A percentile compares a stretch with the other conserved stretches of the same genome.
Evolutionary conservation across 2,329 filamentous ascomycete genomes (phyloP).

Genomic region (Westerdykella ornata): DNA sequence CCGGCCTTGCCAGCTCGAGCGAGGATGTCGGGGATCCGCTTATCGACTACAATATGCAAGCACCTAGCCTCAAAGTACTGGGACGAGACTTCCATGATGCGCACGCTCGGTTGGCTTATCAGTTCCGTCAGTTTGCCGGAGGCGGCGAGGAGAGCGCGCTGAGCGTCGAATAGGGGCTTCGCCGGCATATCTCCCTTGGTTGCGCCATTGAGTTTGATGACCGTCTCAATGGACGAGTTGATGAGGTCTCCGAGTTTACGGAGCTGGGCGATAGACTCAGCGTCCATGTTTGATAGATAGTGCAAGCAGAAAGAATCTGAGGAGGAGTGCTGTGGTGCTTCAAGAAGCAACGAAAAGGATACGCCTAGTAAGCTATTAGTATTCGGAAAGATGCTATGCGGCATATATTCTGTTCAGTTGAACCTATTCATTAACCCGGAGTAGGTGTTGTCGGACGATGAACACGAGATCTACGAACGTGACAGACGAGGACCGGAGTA

Average conservation of each 20-base stretch:
- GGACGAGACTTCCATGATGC: constrained; percentile 30
- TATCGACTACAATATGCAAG: constrained; percentile 31
- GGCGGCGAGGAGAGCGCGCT: constrained; percentile 27
- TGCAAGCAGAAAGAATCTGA: too few relatives aligned
- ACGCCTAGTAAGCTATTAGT: too few relatives aligned
- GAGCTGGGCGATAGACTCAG: background rate
- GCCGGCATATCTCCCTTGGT: background rate
- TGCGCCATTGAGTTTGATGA: constrained; percentile 1
- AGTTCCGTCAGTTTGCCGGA: constrained; percentile 33
- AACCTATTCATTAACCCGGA: too few relatives aligned
- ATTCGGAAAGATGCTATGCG: too few relatives aligned
- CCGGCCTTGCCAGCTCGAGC: constrained; percentile 18
- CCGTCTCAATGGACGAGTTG: background rate
- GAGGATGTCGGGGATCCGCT: constrained; percentile 32
- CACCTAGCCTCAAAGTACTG: constrained; percentile 34
- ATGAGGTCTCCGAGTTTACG: constrained; percentile 1
- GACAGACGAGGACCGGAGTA: too few relatives aligned
- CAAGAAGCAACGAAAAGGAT: too few relatives aligned
- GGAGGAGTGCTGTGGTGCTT: too few relatives aligned
- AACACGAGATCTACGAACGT: too few relatives aligned
- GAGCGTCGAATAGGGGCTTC: constrained; percentile 27
- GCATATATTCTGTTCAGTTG: too few relatives aligned
- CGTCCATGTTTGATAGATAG: background rate
- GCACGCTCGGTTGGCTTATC: constrained; percentile 26
- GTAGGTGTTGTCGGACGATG: too few relatives aligned